A percentile compares a stretch with the other conserved stretches of the same genome.
Evolutionary conservation across 192 early-diverging fungal genomes (phyloP).

Genomic region (Entomortierella chlamydospora): DNA sequence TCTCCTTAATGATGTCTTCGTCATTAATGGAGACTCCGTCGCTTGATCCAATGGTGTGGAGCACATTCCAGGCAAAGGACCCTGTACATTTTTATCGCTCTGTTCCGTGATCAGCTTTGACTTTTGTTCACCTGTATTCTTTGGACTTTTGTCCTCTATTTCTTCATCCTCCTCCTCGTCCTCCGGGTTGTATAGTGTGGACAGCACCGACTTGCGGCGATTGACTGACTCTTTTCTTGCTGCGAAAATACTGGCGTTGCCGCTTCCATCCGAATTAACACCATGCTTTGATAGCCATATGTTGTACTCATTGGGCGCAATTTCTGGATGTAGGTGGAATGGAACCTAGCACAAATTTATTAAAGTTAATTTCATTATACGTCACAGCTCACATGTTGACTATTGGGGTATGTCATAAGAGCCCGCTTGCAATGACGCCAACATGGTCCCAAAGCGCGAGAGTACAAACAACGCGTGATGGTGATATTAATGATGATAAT

Average conservation of each 20-base stretch:
- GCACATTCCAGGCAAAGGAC: conserved; percentile 32
- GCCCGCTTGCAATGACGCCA: no score
- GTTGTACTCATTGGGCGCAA: conserved; percentile 61
- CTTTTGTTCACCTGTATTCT: background rate
- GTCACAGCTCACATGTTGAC: no score
- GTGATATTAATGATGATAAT: no score
- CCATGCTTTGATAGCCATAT: conserved; percentile 56
- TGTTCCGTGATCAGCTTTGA: background rate
- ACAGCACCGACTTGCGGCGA: conserved; percentile 51
- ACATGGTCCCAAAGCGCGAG: no score
- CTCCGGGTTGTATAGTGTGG: conserved; percentile 53
- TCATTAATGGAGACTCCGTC: conserved; percentile 47
- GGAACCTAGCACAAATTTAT: conserved; percentile 28
- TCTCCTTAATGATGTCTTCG: conserved; percentile 27
- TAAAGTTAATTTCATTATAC: conserved; percentile 8
- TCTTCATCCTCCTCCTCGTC: conserved; percentile 39
- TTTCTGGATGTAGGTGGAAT: conserved; percentile 59
- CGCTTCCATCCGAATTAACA: conserved; percentile 23
- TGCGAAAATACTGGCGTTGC: conserved; percentile 18
- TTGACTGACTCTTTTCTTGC: conserved; percentile 35
- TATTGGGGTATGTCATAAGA: background rate
- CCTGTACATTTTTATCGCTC: background rate
- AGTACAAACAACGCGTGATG: no score
- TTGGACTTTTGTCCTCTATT: background rate
- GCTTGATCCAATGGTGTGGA: conserved; percentile 30